phyloP scores from a whole-genome alignment of 805 yeast genomes.

The Starmera dryadoides region DNA sequence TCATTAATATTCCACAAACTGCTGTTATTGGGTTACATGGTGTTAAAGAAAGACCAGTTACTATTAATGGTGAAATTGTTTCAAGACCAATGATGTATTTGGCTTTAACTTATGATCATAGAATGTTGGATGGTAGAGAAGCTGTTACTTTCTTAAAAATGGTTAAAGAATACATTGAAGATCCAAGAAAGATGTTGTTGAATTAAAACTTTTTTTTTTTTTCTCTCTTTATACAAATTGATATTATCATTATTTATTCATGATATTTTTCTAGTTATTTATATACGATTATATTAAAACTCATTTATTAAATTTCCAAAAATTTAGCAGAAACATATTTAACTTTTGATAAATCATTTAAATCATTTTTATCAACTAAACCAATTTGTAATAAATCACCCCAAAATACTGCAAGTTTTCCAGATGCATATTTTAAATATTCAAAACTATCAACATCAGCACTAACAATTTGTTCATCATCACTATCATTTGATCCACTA shows the following conservation, averaged over 20 bases:
- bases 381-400: slow-evolving; percentile 68
- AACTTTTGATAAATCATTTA: slow-evolving; percentile 26
- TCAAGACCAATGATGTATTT: slow-evolving; percentile 99
- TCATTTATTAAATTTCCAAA: slow-evolving; percentile 9
- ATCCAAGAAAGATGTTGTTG: slow-evolving; percentile 95
- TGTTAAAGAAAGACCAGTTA: slow-evolving; percentile 95
- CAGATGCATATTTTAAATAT: slow-evolving; percentile 65
- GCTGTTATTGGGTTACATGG: slow-evolving; percentile 98
- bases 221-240: background rate
- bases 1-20: slow-evolving; percentile 96
- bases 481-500: slow-evolving; percentile 6
- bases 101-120: slow-evolving; percentile 97
- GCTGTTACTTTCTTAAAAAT: slow-evolving; percentile 96
- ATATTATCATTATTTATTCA: background rate
- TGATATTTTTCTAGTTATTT: background rate
- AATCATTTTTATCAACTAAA: slow-evolving; percentile 29
- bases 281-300: background rate
- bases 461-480: slow-evolving; percentile 16
- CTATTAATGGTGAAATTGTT: slow-evolving; percentile 91
- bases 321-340: slow-evolving; percentile 24
- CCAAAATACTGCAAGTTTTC: slow-evolving; percentile 66
- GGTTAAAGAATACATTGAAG: slow-evolving; percentile 94
- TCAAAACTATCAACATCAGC: slow-evolving; percentile 60
- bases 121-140: slow-evolving; percentile 97
- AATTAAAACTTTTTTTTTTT: slow-evolving; percentile 18